Base-by-base conservation (phyloP, 2,329 filamentous ascomycete species). In the Hymenoscyphus scutula region DNA sequence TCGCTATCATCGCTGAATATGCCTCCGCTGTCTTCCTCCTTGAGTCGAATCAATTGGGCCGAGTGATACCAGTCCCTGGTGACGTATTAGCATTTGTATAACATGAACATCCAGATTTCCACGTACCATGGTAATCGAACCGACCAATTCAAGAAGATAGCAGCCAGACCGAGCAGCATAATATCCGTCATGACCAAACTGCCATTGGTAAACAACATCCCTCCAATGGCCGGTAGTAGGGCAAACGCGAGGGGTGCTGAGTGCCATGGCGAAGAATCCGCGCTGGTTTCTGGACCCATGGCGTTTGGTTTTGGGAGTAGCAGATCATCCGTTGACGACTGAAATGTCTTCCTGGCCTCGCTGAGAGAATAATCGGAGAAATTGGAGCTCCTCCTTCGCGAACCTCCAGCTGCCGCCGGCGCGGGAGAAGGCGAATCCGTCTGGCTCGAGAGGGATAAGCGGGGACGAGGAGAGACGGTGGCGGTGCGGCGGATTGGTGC, bases 121-220 rank as follows among this genome's bases (percentile, higher is more conserved):
- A 69, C 83, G 74, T 79, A 93, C 93, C 94, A 98, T 69, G 94
- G 94, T 68, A 95, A 81, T 61, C 91, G 89, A 53, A 97, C 89
- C 56, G 91, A 93, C 91, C 92, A 97, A 74, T 97, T 93, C 65
- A 98, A 80, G 71, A 97, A 96, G 53, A 97, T 83, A 4, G 89
- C 91, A 1, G 91, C 90, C 65, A 98, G 76, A 2, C 84, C 86
- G 34, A 98, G 78, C 37, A 98, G 80, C 70, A 95, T 89, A 30
- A 96, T 77, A 75, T 98, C 94, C 0, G 92, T 97, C 60, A 93
- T 86, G 65, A 97, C 82, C 0, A 89, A 85, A 69, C 88, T 89
- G 13, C 94, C 94, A 77, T 96, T 90, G 64, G 90, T 84, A 74
- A 97, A 96, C 62, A 97, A 79, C 56, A 96, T 77, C 0, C 93